phyloP scores from a whole-genome alignment of 306 rosid species.

The Astragalus membranaceus region DNA sequence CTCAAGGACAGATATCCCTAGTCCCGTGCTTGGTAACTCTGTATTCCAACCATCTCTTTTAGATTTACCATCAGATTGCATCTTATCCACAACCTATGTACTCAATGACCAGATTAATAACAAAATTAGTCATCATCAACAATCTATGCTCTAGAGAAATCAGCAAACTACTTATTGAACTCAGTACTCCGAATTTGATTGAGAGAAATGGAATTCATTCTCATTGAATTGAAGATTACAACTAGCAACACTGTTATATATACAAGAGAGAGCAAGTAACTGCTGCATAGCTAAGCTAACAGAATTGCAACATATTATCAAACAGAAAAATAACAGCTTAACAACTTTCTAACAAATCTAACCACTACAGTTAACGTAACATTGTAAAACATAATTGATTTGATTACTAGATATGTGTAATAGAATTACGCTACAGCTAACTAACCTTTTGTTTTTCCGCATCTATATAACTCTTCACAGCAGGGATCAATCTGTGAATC shows the following conservation, averaged over 20 bases:
- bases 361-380: too few species aligned
- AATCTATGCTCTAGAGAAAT: neutral
- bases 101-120: constrained; percentile 22
- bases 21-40: constrained; percentile 61
- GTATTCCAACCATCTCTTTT: constrained; percentile 70
- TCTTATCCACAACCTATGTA: constrained; percentile 75
- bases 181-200: too few species aligned
- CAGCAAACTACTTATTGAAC: neutral
- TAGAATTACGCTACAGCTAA: neutral
- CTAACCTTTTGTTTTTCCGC: constrained; percentile 39
- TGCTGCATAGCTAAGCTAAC: too few species aligned
- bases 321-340: too few species aligned
- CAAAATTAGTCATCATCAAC: constrained; percentile 6
- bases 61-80: constrained; percentile 65
- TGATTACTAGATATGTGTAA: too few species aligned
- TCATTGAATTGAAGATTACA: neutral
- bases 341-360: too few species aligned
- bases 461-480: constrained; percentile 33
- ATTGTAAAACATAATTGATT: too few species aligned
- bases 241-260: too few species aligned
- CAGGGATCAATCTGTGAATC: constrained; percentile 36
- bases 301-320: too few species aligned
- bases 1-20: constrained; percentile 58
- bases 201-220: neutral
- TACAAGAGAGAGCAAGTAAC: too few species aligned